Evolutionary conservation across 768 basidiomycete genomes (phyloP), one percentile per base, ranked within the genome.

Genomic region (Lactarius quietus): DNA sequence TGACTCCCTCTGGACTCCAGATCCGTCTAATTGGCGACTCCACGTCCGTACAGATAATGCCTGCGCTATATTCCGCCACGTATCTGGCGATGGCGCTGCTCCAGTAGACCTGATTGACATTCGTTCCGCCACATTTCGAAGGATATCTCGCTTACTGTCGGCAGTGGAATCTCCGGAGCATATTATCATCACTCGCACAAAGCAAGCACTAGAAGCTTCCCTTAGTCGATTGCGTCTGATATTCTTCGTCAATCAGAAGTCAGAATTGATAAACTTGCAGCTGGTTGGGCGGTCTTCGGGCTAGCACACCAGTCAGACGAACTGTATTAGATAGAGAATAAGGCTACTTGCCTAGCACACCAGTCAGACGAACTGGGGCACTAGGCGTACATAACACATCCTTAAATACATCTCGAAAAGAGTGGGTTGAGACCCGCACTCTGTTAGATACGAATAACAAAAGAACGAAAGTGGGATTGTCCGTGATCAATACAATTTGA

Each of bases 211-310:
- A 31, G 61, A 52, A 15, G 48, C 59, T 38, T 61, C 61, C 29
- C 69, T 84, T 9, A 80, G 78, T 26, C 78, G 81, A 35, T 78
- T 78, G 61, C 69, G 72, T 2, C 71, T 84, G 7, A 72, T 74
- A 0, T 84, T 84, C 63, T 76, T 75, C 45, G 33, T 81, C 29
- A 73, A 76, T 28, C 61, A 72, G 1, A 3, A 7, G n/a, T 41
- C n/a, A 5, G 55, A 74, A 29, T n/a, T n/a, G n/a, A n/a, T n/a
- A n/a, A n/a, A n/a, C n/a, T n/a, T n/a, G n/a, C n/a, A n/a, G n/a
- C n/a, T n/a, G n/a, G n/a, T n/a, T n/a, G n/a, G n/a, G n/a, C n/a
- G n/a, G n/a, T n/a, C n/a, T n/a, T n/a, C n/a, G n/a, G n/a, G n/a
- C n/a, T n/a, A n/a, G n/a, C n/a, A n/a, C n/a, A n/a, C n/a, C n/a